Conservation (phyloP, 2,329 filamentous ascomycete genomes). For the Penicillium thymicola region DNA sequence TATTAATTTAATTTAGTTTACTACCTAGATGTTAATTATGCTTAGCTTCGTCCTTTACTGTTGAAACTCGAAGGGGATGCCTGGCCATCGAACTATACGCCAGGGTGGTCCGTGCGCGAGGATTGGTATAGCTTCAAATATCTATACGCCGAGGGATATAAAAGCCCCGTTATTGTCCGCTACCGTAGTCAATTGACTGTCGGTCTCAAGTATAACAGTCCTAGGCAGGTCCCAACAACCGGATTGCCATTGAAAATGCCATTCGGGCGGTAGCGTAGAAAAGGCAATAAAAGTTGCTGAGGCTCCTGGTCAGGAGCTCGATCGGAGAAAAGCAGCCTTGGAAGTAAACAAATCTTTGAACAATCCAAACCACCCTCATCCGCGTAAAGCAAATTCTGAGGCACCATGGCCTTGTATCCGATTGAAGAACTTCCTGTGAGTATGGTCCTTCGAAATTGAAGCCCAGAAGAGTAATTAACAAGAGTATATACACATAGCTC, state of each 20-base stretch:
- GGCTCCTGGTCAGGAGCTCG: not conserved
- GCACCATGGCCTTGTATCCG: not conserved
- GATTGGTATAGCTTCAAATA: slow-evolving; percentile 1
- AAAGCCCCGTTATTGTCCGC: not conserved
- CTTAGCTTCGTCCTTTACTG: not conserved
- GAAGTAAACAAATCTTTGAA: not conserved
- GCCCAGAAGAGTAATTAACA: not conserved
- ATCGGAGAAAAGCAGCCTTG: not conserved
- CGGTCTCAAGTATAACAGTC: too few species aligned
- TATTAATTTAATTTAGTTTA: not conserved
- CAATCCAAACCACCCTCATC: not conserved
- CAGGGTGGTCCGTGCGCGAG: not conserved
- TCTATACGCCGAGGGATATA: not conserved
- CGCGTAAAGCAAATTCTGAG: not conserved
- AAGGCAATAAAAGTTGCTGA: not conserved
- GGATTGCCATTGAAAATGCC: not conserved
- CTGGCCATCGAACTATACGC: not conserved
- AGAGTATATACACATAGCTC: not conserved
- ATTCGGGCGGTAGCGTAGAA: not conserved
- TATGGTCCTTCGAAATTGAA: not conserved
- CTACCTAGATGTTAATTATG: not conserved
- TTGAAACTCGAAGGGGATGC: not conserved
- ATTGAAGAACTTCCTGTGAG: not conserved
- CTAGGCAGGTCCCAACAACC: not conserved
- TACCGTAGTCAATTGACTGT: not conserved